phyloP scores from a whole-genome alignment of 208 protist species.

The Leishmania mexicana region DNA sequence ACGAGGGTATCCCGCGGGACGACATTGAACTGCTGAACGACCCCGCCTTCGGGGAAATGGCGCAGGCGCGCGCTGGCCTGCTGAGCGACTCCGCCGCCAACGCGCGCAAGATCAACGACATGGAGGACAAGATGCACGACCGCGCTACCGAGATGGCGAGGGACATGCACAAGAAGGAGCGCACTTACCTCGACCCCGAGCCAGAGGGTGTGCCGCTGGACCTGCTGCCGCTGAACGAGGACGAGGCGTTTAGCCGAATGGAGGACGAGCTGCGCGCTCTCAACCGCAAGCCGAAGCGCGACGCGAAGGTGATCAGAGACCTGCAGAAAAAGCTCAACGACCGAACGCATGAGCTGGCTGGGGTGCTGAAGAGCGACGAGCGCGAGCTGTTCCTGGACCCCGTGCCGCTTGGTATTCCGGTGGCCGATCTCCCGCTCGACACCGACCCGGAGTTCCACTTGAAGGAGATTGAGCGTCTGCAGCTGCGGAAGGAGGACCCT shows the following conservation, averaged over 20 bases:
- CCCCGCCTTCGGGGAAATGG: constrained; percentile 48
- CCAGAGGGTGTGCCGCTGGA: constrained; percentile 66
- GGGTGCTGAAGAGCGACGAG: constrained; percentile 64
- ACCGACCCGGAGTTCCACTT: constrained; percentile 55
- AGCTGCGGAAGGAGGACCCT: constrained; percentile 54
- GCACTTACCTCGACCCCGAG: constrained; percentile 61
- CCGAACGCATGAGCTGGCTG: constrained; percentile 67
- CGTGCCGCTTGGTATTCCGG: constrained; percentile 56
- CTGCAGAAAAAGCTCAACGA: constrained; percentile 53
- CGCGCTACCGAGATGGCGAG: constrained; percentile 57
- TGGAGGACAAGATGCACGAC: constrained; percentile 71
- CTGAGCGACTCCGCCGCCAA: constrained; percentile 54
- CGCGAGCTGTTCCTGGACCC: constrained; percentile 76
- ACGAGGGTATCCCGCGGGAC: constrained; percentile 68
- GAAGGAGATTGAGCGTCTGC: constrained; percentile 64
- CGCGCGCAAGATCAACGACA: constrained; percentile 63
- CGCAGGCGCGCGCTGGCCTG: constrained; percentile 40
- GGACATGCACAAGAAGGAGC: constrained; percentile 57
- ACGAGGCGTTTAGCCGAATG: constrained; percentile 48
- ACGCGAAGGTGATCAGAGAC: constrained; percentile 41
- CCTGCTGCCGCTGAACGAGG: constrained; percentile 69
- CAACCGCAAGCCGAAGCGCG: constrained; percentile 47
- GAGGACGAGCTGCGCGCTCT: constrained; percentile 69
- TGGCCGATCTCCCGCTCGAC: constrained; percentile 65
- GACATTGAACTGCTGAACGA: constrained; percentile 64